phyloP scores from a whole-genome alignment of 345 rosid genomes.

The Nasturtium officinale region DNA sequence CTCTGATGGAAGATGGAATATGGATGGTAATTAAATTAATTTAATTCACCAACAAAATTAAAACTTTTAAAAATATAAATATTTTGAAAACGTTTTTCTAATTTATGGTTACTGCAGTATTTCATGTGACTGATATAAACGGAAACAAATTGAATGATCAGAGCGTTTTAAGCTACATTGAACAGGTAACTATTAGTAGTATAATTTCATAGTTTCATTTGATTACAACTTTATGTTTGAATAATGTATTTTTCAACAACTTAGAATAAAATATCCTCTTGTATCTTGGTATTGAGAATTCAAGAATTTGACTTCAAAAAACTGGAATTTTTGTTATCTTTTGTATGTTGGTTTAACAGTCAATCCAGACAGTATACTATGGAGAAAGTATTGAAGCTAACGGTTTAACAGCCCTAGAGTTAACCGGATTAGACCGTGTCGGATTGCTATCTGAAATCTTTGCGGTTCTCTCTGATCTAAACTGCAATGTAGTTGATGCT shows the following conservation, averaged over 20 bases:
- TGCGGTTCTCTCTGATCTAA: slow-evolving; percentile 73
- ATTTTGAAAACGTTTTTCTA: neutral
- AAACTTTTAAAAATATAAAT: neutral
- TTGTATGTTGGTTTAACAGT: slow-evolving; percentile 43
- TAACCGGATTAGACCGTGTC: slow-evolving; percentile 77
- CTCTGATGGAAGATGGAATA: slow-evolving; percentile 89
- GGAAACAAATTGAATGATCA: slow-evolving; percentile 87
- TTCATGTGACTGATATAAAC: slow-evolving; percentile 84
- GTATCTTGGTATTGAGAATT: too few relatives aligned
- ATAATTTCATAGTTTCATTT: neutral
- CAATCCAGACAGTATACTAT: slow-evolving; percentile 57
- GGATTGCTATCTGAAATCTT: slow-evolving; percentile 78
- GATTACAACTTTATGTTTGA: neutral
- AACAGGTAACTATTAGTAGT: slow-evolving; percentile 58
- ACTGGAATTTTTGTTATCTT: neutral
- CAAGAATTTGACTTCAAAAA: too few relatives aligned
- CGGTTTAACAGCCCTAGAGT: slow-evolving; percentile 68
- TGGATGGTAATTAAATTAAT: slow-evolving; percentile 80
- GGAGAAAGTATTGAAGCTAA: slow-evolving; percentile 51
- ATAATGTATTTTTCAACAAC: neutral
- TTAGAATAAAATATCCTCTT: too few relatives aligned
- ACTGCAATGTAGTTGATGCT: slow-evolving; percentile 74
- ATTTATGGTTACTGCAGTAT: slow-evolving; percentile 56
- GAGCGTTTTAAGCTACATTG: slow-evolving; percentile 77
- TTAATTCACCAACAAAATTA: neutral